Evolutionary conservation across 2,329 filamentous ascomycete genomes (phyloP).

Genomic region (Colletotrichum sp.): DNA sequence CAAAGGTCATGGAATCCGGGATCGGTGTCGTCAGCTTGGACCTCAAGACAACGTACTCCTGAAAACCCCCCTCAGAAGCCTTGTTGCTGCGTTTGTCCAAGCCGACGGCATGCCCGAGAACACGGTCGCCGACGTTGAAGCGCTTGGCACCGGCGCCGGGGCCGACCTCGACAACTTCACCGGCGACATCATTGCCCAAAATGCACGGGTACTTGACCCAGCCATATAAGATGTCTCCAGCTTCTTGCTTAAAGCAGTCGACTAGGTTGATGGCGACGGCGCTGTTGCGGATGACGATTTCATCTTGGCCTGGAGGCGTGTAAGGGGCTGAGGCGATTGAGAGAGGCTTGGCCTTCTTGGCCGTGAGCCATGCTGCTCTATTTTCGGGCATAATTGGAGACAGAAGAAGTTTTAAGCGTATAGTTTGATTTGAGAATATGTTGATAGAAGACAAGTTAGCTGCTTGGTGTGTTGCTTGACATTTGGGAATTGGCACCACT

Average conservation of each 20-base stretch:
- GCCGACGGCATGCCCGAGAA: conserved; percentile 30
- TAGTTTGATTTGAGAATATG: background rate
- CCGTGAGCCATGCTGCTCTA: conserved; percentile 18
- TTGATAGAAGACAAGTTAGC: background rate
- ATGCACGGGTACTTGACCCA: conserved; percentile 32
- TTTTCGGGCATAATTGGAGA: background rate
- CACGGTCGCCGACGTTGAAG: conserved; percentile 31
- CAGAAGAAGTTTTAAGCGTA: background rate
- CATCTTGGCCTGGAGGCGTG: conserved; percentile 16
- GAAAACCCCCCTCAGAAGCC: conserved; percentile 26
- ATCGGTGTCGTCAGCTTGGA: conserved; percentile 17
- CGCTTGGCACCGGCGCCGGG: conserved; percentile 9
- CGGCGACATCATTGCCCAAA: conserved; percentile 34
- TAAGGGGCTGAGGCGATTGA: conserved; percentile 12
- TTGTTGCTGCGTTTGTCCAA: conserved; percentile 35
- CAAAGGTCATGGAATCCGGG: conserved; percentile 27
- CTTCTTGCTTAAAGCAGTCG: conserved; percentile 27
- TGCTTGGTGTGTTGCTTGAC: background rate
- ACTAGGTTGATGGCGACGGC: conserved; percentile 36
- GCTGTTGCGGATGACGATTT: conserved; percentile 31
- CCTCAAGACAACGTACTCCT: conserved; percentile 24
- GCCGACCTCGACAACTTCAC: conserved; percentile 31
- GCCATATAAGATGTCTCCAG: conserved; percentile 20
- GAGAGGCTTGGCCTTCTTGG: conserved; percentile 13
- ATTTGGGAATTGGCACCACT: background rate